Conservation (phyloP, 2,329 filamentous ascomycete genomes). For the Teratosphaeria gauchensis region DNA sequence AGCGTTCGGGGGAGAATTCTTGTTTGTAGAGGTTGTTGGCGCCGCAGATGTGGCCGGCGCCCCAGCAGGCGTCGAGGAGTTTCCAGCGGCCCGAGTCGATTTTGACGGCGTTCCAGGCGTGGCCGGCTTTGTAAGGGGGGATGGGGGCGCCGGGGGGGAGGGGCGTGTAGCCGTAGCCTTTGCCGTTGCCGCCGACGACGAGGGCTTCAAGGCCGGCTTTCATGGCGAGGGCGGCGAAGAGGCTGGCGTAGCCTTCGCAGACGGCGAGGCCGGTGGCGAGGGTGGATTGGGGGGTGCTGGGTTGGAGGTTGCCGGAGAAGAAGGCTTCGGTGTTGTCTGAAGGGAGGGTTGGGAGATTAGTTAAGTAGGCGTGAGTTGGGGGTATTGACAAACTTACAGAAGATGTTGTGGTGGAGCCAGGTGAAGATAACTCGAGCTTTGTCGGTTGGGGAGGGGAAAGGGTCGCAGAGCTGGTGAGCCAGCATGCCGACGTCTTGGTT, state of each 20-base stretch:
- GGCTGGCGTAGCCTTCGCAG: conserved; percentile 80
- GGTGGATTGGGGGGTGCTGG: conserved; percentile 60
- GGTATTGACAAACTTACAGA: conserved; percentile 31
- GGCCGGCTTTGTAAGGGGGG: conserved; percentile 51
- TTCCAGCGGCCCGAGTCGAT: conserved; percentile 83
- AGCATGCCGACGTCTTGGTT: conserved; percentile 60
- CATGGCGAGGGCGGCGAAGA: conserved; percentile 69
- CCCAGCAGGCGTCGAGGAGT: conserved; percentile 86
- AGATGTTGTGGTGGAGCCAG: conserved; percentile 90
- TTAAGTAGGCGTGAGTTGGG: too few species aligned
- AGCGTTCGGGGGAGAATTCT: conserved; percentile 54
- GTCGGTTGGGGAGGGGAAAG: conserved; percentile 80
- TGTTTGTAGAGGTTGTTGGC: conserved; percentile 53
- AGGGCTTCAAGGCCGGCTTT: conserved; percentile 71
- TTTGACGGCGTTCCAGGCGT: conserved; percentile 85
- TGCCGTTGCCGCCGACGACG: conserved; percentile 69
- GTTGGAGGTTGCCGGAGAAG: conserved; percentile 56
- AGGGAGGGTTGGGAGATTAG: too few species aligned
- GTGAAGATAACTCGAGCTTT: conserved; percentile 89
- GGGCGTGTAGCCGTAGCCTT: conserved; percentile 65
- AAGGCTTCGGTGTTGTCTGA: conserved; percentile 64
- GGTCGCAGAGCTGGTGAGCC: conserved; percentile 64
- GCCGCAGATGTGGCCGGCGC: conserved; percentile 60
- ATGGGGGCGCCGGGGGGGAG: conserved; percentile 54
- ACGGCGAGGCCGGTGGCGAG: conserved; percentile 73